Base-by-base conservation (phyloP, 2,329 filamentous ascomycete genomes). In the Meredithiella fracta region DNA sequence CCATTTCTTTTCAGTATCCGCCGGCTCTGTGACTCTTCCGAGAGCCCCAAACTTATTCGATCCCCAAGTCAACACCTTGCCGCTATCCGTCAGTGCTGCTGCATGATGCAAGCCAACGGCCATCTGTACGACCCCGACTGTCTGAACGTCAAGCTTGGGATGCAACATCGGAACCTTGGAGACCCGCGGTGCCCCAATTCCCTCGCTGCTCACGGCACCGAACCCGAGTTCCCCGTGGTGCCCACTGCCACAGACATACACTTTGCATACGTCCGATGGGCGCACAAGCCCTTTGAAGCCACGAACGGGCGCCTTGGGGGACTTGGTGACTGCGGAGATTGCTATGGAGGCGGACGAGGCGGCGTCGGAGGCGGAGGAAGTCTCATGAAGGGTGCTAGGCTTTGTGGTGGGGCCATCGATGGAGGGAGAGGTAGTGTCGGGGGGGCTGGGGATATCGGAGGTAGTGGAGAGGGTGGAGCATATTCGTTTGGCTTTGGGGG, bases 1-100 rank as follows among this genome's bases (percentile, higher is more conserved):
- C n/a, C 25, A 40, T 3, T 26, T 38, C 15, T 29, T 26, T 17
- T 42, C 50, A 6, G 51, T 47, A 11, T 55, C 49, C 11, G 6
- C 14, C 26, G 31, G 47, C 37, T 53, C 9, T 8, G 61, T 83
- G 59, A 76, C 72, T 61, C 81, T 72, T 15, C 80, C 80, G 49
- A 85, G 72, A 3, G 80, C 79, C 56, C 77, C 76, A 60, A 80
- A 76, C 61, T 83, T 78, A 64, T 84, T 84, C 60, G 82, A 79
- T 51, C 81, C 81, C 80, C 81, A 83, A 22, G 78, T 81, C 51
- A 80, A 66, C 60, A 84, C 75, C 61, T 74, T 73, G 66, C 80
- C 80, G 65, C 82, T 74, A 60, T 78, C 72, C 37, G 80, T 83
- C 55, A 83, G 66, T 2, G 78, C 80, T 54, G 78, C 68, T 54